Evolutionary conservation across 179 eudicot species (phyloP), one percentile per base, ranked within the genome.

Genomic region (Pouteria campechiana): DNA sequence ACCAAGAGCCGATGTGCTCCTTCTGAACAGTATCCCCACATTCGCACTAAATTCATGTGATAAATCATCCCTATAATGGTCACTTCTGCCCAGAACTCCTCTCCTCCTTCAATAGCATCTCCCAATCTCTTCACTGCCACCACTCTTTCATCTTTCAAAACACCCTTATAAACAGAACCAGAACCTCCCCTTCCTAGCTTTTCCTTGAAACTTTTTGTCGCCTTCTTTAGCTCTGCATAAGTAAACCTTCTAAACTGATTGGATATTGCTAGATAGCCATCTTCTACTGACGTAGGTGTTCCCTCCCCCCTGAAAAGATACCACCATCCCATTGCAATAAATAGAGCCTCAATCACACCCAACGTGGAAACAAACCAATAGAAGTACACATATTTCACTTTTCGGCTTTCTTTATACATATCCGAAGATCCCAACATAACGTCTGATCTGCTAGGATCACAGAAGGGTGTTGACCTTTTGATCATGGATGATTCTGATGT

Each of bases 21-120:
- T 46, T 73, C 74, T 3, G 71, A 53, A 44, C 84, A 73, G 36
- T 62, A 76, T 1, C 84, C 84, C 76, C 79, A 73, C 70, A 73
- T 76, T 41, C 74, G 50, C 5, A 75, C 71, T 0, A 76, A 37
- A 39, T 73, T 76, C 79, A 76, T 73, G 50, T 73, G 76, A 18
- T 69, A 49, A 34, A 76, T 69, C 34, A 58, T 66, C 5, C 83
- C 74, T 16, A 76, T 69, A 10, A 50, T 73, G 63, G 69, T 68
- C 37, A 72, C 73, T 58, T 76, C 83, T 2, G 79, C 76, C 76
- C 70, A 73, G 37, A 76, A 76, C 33, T 69, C 76, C 8, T 66
- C 74, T 36, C 66, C 74, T 39, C 69, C 83, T 41, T 62, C 71
- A 27, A 60, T 31, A 17, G 58, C 61, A 24, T 60, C 56, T 20